Conservation (phyloP, 2,329 filamentous ascomycete genomes). For the Exophiala xenobiotica region DNA sequence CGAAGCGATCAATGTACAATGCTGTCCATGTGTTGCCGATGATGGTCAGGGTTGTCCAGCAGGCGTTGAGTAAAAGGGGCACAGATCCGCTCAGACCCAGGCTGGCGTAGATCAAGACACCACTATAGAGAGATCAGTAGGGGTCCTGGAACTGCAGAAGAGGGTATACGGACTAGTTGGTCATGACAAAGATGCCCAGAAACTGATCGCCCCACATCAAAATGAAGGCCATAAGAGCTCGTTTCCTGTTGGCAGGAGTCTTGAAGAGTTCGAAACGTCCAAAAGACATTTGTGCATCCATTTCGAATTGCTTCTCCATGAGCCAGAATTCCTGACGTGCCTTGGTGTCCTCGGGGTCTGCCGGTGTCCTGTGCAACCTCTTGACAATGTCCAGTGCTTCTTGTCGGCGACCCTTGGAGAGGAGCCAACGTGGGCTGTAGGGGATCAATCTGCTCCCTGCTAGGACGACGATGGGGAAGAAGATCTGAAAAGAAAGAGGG, state of each 20-base stretch:
- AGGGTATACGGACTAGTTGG: no score
- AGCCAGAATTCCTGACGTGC: slow-evolving; percentile 46
- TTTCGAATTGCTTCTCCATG: slow-evolving; percentile 46
- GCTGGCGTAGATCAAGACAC: slow-evolving; percentile 40
- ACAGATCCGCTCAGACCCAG: slow-evolving; percentile 41
- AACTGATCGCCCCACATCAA: slow-evolving; percentile 45
- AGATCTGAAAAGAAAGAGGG: slow-evolving; percentile 37
- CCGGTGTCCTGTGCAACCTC: slow-evolving; percentile 35
- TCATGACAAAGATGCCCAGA: slow-evolving; percentile 17
- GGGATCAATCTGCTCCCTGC: slow-evolving; percentile 35
- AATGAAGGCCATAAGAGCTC: slow-evolving; percentile 40
- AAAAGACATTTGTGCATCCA: slow-evolving; percentile 32
- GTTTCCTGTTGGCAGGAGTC: slow-evolving; percentile 41
- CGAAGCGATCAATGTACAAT: slow-evolving; percentile 41
- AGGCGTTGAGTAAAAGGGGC: slow-evolving; percentile 47
- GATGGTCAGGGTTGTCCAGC: slow-evolving; percentile 46
- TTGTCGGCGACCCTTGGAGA: slow-evolving; percentile 39
- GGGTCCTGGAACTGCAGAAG: no score
- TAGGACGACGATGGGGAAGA: slow-evolving; percentile 33
- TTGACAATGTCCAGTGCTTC: slow-evolving; percentile 38
- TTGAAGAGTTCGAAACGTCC: slow-evolving; percentile 44
- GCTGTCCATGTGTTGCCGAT: slow-evolving; percentile 44
- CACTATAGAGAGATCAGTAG: slow-evolving; percentile 42
- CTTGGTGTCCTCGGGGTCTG: slow-evolving; percentile 36
- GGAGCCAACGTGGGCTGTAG: slow-evolving; percentile 37